Evolutionary conservation across 2,329 filamentous ascomycete species (phyloP).

Genomic region (Waltergamsia citrina): DNA sequence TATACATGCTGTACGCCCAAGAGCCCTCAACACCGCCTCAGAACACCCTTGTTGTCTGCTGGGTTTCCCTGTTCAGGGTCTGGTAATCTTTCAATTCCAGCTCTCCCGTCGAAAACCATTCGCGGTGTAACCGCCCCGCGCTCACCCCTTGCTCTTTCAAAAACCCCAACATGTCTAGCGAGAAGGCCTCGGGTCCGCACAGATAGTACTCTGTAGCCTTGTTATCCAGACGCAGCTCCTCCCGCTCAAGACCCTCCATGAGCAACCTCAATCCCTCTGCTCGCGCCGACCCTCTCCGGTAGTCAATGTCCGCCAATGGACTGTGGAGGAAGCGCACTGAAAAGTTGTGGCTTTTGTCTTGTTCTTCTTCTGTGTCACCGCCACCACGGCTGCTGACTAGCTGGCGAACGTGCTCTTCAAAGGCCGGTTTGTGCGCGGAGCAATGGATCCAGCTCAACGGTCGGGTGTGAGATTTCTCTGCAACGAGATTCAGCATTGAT

Average conservation of each 20-base stretch:
- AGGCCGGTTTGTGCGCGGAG: slow-evolving; percentile 36
- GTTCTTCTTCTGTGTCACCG: no score
- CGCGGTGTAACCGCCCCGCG: slow-evolving; percentile 29
- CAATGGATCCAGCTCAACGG: slow-evolving; percentile 52
- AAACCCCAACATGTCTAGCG: slow-evolving; percentile 37
- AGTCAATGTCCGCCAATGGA: slow-evolving; percentile 31
- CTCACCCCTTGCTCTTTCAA: slow-evolving; percentile 29
- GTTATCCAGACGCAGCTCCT: slow-evolving; percentile 35
- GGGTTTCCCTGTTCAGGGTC: not conserved
- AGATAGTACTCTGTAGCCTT: slow-evolving; percentile 41
- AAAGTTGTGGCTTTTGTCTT: slow-evolving; percentile 19
- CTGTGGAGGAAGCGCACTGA: slow-evolving; percentile 40
- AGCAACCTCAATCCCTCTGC: slow-evolving; percentile 28
- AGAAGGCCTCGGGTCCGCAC: slow-evolving; percentile 45
- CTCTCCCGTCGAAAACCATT: slow-evolving; percentile 37
- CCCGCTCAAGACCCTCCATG: slow-evolving; percentile 29
- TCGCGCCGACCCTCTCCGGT: slow-evolving; percentile 7
- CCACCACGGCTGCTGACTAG: slow-evolving; percentile 19
- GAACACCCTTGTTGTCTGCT: no score
- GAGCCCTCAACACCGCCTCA: no score
- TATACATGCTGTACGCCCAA: no score
- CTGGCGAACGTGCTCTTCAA: slow-evolving; percentile 39
- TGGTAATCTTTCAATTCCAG: slow-evolving; percentile 19
- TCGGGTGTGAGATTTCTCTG: slow-evolving; percentile 31
- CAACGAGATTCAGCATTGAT: slow-evolving; percentile 48